phyloP scores from a whole-genome alignment of 2,329 filamentous ascomycete species.

The Cordyceps militaris region DNA sequence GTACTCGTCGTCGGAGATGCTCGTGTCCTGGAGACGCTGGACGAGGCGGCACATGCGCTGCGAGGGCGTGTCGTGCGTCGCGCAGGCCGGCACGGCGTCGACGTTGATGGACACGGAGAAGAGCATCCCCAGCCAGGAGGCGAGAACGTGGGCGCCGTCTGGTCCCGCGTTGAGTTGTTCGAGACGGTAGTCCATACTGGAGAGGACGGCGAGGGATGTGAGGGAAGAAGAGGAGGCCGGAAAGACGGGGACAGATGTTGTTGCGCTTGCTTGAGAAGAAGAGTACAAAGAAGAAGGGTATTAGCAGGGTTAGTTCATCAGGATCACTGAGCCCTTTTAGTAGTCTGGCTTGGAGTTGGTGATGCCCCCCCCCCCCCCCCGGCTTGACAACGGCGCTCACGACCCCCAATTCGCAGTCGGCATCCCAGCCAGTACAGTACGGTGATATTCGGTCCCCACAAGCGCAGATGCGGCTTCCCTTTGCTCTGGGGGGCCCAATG shows the following conservation, averaged over 20 bases:
- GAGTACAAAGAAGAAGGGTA: too few species aligned
- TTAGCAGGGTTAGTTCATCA: too few species aligned
- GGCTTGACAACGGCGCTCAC: too few species aligned
- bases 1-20: neutral
- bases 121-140: neutral
- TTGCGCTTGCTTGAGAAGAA: neutral
- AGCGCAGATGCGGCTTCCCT: neutral
- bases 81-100: neutral
- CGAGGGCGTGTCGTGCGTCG: neutral
- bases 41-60: conserved; percentile 19
- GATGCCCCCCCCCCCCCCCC: too few species aligned
- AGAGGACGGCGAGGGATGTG: neutral
- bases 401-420: neutral
- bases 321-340: too few species aligned
- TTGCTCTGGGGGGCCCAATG: neutral
- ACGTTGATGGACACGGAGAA: conserved; percentile 2
- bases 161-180: conserved; percentile 14
- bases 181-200: conserved; percentile 32
- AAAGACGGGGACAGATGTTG: neutral
- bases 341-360: too few species aligned
- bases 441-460: too few species aligned
- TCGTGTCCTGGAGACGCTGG: conserved; percentile 30
- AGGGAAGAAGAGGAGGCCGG: neutral
- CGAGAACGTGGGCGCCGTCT: neutral
- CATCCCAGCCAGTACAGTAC: neutral